These are phyloP conservation scores for Cryomyces minteri DNA, from an alignment of 495 filamentous ascomycete genomes.

Conservation along the genomic window DNA sequence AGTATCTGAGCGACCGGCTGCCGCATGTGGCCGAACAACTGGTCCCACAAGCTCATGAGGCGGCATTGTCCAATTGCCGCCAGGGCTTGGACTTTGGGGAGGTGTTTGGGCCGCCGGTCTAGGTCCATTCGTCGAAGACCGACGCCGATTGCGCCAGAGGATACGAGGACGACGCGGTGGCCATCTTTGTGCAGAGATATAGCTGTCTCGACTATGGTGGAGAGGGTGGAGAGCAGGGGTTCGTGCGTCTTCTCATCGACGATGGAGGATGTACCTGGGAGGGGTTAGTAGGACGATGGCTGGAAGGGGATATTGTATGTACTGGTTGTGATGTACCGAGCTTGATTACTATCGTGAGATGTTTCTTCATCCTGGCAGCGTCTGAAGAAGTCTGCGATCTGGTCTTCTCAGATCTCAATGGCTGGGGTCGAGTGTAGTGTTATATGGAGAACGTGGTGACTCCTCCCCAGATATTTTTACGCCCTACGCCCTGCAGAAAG, in stretches of 20 bases:
- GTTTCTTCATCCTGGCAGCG: slow-evolving; percentile 31
- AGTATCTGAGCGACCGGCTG: slow-evolving; percentile 91
- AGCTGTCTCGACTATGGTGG: slow-evolving; percentile 81
- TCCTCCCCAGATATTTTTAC: too few relatives aligned
- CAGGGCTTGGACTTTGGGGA: slow-evolving; percentile 78
- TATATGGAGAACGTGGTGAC: too few relatives aligned
- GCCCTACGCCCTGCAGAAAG: too few relatives aligned
- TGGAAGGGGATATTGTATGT: neutral
- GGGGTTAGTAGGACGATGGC: neutral
- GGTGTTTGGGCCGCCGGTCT: slow-evolving; percentile 69
- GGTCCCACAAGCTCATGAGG: slow-evolving; percentile 91
- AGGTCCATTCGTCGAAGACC: slow-evolving; percentile 79
- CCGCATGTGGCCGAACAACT: slow-evolving; percentile 65
- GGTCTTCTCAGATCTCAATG: too few relatives aligned
- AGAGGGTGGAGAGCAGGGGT: slow-evolving; percentile 80
- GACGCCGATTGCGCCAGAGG: slow-evolving; percentile 90
- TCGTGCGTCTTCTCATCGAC: slow-evolving; percentile 95
- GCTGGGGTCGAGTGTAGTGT: too few relatives aligned
- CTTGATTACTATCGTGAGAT: slow-evolving; percentile 78
- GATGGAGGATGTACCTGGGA: slow-evolving; percentile 83
- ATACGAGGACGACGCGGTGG: slow-evolving; percentile 85
- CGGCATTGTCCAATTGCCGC: slow-evolving; percentile 93
- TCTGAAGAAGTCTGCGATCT: slow-evolving; percentile 10
- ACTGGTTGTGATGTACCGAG: slow-evolving; percentile 38
- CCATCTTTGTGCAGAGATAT: slow-evolving; percentile 74